These are phyloP conservation scores for Oenanthe javanica DNA, from an alignment of 140 eudicot species.

Conservation along the genomic window DNA sequence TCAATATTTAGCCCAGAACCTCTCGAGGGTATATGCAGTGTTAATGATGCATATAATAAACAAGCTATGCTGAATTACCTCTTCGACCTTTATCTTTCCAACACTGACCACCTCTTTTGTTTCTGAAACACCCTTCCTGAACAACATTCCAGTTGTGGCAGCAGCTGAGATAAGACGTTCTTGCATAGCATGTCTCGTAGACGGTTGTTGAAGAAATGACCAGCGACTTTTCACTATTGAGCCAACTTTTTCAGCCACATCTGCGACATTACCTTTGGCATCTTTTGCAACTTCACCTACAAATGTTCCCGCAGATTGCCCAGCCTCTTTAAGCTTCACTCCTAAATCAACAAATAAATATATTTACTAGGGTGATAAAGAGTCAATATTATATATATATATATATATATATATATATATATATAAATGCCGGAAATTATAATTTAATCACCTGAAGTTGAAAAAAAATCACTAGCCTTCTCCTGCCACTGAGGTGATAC, in stretches of 20 bases:
- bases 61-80: conserved; percentile 40
- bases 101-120: conserved; percentile 88
- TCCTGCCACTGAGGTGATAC: conserved; percentile 98
- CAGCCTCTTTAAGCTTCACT: conserved; percentile 87
- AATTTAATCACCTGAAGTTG: conserved; percentile 64
- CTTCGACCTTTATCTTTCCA: conserved; percentile 91
- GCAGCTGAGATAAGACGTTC: conserved; percentile 87
- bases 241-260: conserved; percentile 77
- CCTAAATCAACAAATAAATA: conserved; percentile 32
- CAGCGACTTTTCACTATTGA: conserved; percentile 83
- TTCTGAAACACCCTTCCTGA: conserved; percentile 82
- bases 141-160: conserved; percentile 74
- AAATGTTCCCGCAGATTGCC: conserved; percentile 78
- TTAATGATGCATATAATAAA: not conserved
- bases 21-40: not conserved
- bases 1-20: not conserved
- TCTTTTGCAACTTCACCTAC: conserved; percentile 93
- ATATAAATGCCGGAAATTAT: not conserved
- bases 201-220: conserved; percentile 88
- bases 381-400: not conserved
- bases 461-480: conserved; percentile 84
- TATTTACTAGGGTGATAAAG: not conserved
- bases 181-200: conserved; percentile 89
- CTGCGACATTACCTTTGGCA: conserved; percentile 84
- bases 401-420: not conserved